Percentiles rank a stretch among this genome's conserved stretches.
phyloP scores from a whole-genome alignment of 1,284 basidiomycete genomes.

The Ustilago hordei region DNA sequence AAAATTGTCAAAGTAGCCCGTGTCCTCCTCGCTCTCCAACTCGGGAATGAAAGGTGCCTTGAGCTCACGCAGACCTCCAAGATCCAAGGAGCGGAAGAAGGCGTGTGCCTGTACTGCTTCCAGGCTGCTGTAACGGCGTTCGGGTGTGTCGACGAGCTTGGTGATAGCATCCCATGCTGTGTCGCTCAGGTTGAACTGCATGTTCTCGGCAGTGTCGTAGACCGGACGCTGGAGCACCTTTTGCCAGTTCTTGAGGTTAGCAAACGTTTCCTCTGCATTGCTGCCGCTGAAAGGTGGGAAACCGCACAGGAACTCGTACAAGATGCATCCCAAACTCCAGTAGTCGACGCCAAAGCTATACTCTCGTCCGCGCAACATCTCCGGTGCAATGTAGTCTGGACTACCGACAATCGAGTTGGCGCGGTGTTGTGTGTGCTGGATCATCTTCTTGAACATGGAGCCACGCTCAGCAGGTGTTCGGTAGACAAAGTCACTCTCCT shows the following conservation, averaged over 20 bases:
- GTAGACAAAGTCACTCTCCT: conserved; percentile 89
- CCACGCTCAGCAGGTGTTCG: conserved; percentile 94
- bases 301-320: conserved; percentile 88
- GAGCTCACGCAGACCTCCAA: conserved; percentile 81
- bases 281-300: conserved; percentile 98
- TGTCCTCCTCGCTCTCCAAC: conserved; percentile 90
- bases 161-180: conserved; percentile 96
- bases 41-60: conserved; percentile 95
- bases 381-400: conserved; percentile 85
- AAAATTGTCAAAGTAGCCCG: conserved; percentile 99
- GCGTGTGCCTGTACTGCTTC: conserved; percentile 81
- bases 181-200: conserved; percentile 96
- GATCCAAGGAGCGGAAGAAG: conserved; percentile 84
- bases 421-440: conserved; percentile 86
- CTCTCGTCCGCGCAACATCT: conserved; percentile 92
- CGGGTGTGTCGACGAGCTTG: conserved; percentile 81
- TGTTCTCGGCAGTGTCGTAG: conserved; percentile 94
- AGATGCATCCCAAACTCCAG: conserved; percentile 97
- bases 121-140: conserved; percentile 81
- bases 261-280: conserved; percentile 98
- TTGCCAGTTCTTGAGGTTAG: conserved; percentile 97
- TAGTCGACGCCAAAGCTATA: conserved; percentile 97
- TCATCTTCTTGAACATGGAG: conserved; percentile 91
- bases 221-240: conserved; percentile 88
- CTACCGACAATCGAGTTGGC: conserved; percentile 98